A percentile compares a stretch with the other conserved stretches of the same genome.
These are phyloP conservation scores for Nigrospora oryzae DNA, from an alignment of 2,329 filamentous ascomycete genomes.

Conservation along the genomic window DNA sequence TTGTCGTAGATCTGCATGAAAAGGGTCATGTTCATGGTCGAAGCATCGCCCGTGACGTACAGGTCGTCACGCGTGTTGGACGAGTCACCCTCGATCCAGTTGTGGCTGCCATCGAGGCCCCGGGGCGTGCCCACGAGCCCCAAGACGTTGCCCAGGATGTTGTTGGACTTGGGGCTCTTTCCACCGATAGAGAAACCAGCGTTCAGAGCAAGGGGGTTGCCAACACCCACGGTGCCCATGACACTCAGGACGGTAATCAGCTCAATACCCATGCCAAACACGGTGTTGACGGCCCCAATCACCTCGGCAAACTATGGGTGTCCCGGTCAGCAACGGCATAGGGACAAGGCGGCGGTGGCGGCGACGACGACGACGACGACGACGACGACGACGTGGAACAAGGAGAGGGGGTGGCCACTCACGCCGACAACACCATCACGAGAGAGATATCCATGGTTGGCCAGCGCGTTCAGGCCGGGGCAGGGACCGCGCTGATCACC, in stretches of 20 bases:
- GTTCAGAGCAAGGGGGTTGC: conserved; percentile 38
- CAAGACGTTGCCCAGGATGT: conserved; percentile 31
- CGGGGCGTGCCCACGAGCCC: conserved; percentile 35
- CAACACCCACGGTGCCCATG: conserved; percentile 37
- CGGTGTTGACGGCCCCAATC: conserved; percentile 22
- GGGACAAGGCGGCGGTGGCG: too few relatives aligned
- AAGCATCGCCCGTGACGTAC: conserved; percentile 40
- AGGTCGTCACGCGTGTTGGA: conserved; percentile 44
- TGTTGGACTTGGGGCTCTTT: conserved; percentile 24
- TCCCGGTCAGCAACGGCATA: too few relatives aligned
- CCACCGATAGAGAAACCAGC: conserved; percentile 45
- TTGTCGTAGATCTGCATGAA: conserved; percentile 39
- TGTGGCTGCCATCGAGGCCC: conserved; percentile 42
- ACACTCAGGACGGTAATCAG: conserved; percentile 30
- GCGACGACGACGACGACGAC: too few relatives aligned
- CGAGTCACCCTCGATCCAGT: conserved; percentile 45
- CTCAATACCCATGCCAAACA: conserved; percentile 39
- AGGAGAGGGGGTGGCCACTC: neutral
- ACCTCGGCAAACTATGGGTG: conserved; percentile 13
- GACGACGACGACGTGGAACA: too few relatives aligned
- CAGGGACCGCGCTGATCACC: conserved; percentile 19
- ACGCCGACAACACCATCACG: conserved; percentile 15
- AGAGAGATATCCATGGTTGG: conserved; percentile 19
- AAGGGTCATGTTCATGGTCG: conserved; percentile 40
- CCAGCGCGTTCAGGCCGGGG: conserved; percentile 18